Conservation (phyloP, 305 asterid species). For the Fraxinus albicans region DNA sequence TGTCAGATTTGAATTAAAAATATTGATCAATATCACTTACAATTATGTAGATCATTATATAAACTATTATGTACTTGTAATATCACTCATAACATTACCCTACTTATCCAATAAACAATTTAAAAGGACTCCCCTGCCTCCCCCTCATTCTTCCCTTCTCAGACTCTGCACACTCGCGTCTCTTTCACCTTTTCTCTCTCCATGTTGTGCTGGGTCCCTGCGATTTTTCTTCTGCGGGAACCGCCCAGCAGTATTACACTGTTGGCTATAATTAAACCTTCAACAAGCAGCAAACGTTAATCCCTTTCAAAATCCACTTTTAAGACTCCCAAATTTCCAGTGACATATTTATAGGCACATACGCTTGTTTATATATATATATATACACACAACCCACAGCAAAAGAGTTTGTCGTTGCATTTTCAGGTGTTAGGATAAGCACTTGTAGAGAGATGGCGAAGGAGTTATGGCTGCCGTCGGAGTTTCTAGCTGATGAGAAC, state of each 20-base stretch:
- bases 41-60: too few species aligned
- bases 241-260: constrained; percentile 18
- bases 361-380: background rate
- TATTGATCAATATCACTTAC: too few species aligned
- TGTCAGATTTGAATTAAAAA: too few species aligned
- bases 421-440: constrained; percentile 42
- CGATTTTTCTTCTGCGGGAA: constrained; percentile 2
- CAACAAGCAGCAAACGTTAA: constrained; percentile 30
- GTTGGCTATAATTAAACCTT: constrained; percentile 47
- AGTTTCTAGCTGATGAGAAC: constrained; percentile 57
- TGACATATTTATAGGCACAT: background rate
- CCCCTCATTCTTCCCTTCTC: constrained; percentile 19
- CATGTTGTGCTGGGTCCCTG: constrained; percentile 25
- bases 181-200: constrained; percentile 9
- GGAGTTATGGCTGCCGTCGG: constrained; percentile 59
- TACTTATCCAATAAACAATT: too few species aligned
- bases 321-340: background rate
- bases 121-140: background rate
- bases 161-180: background rate
- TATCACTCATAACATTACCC: too few species aligned
- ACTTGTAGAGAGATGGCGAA: constrained; percentile 35
- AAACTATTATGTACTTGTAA: too few species aligned
- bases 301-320: constrained; percentile 21
- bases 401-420: background rate
- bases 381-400: background rate